Base-by-base conservation (phyloP, 768 basidiomycete genomes). In the Mrakia gelida region DNA sequence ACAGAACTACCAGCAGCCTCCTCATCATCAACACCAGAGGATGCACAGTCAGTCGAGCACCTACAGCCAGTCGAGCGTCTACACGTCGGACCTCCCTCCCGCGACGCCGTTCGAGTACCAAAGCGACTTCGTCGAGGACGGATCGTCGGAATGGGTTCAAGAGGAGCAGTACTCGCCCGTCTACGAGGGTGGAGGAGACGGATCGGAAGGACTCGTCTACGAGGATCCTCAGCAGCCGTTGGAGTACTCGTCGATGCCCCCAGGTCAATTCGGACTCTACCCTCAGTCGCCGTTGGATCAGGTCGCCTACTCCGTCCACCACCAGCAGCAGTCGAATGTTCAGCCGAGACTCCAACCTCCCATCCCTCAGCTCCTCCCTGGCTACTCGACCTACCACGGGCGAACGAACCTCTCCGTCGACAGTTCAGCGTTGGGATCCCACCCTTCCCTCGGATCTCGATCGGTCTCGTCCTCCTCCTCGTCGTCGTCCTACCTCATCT, bases 21-120 rank as follows among this genome's bases (percentile, higher is more conserved):
- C 26, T 2, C 56, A 41, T 2, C 56, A 41, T 10, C 73, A 59
- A 52, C 71, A 73, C 9, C 71, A 56, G 49, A 49, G 71, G 23
- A 26, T 73, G n/a, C 71, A 73, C 54, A 73, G 71, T 52, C 71
- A 73, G 59, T 59, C 54, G 13, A 52, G 56, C 73, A 21, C 41
- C 54, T 41, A 41, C 21, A 59, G 38, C 34, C 54, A 38, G 52
- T 59, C 73, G 65, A 41, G n/a, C 49, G n/a, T 8, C 59, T 73
- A 59, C 73, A 59, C 59, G 10, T 28, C 59, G 59, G 59, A 59
- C 7, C 59, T n/a, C 18, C 18, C 49, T 26, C 59, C n/a, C 7
- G 6, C 59, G 59, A n/a, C 59, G 59, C 28, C 26, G 26, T n/a
- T 28, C 59, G 49, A 52, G 49, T 52, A 52, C 49, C 49, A 52